These are phyloP conservation scores for Artomyces pyxidatus DNA, from an alignment of 768 basidiomycete species.

Conservation along the genomic window DNA sequence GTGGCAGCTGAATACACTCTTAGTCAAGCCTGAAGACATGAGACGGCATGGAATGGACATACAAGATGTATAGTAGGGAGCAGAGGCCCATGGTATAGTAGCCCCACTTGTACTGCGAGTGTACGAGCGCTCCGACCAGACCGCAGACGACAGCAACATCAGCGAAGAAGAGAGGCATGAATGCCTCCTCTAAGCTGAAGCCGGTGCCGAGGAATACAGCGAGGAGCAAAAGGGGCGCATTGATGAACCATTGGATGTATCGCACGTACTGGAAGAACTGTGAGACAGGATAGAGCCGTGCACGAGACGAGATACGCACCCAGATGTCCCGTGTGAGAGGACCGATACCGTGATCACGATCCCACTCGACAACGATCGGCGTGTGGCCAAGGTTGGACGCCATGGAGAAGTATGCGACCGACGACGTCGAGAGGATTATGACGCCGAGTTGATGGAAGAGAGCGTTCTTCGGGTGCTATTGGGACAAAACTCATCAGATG, in stretches of 20 bases:
- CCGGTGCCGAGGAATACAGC: constrained; percentile 37
- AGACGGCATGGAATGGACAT: constrained; percentile 15
- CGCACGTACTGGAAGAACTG: constrained; percentile 33
- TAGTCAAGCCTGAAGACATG: not conserved
- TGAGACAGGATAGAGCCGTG: not conserved
- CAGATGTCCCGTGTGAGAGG: constrained; percentile 31
- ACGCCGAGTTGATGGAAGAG: constrained; percentile 43
- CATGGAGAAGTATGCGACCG: constrained; percentile 45
- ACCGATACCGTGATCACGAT: constrained; percentile 19
- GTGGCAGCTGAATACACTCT: constrained; percentile 8
- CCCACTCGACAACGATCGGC: constrained; percentile 36
- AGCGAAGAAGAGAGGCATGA: constrained; percentile 38
- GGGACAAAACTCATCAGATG: not conserved
- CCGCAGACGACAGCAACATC: constrained; percentile 37
- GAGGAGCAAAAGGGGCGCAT: constrained; percentile 43
- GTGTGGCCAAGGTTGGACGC: constrained; percentile 47
- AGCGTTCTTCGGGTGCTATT: constrained; percentile 33
- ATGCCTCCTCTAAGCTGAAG: constrained; percentile 39
- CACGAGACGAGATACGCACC: constrained; percentile 26
- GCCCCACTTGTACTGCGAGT: constrained; percentile 45
- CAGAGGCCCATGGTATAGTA: constrained; percentile 39
- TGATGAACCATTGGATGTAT: constrained; percentile 52
- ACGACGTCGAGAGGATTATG: constrained; percentile 37
- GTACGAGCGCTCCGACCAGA: constrained; percentile 44
- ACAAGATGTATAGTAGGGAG: constrained; percentile 44